Evolutionary conservation across 106 monocot species (phyloP), one percentile per base, ranked within the genome.

Genomic region (Triglochin maritima): DNA sequence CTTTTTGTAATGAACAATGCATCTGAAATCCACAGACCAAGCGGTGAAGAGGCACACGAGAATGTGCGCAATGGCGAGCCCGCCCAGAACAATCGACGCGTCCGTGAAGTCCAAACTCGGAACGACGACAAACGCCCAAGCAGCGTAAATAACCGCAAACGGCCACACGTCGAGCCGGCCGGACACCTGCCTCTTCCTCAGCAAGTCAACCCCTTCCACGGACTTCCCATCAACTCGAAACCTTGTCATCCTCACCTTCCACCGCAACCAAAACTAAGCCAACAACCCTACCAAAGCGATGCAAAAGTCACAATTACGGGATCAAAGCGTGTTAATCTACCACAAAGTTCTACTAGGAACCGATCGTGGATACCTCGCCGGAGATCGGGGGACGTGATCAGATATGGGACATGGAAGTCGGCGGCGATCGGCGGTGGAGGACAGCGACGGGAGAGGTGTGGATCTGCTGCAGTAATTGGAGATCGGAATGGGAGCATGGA

Each of bases 111-210:
- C 90, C 47, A 95, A 72, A 54, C 78, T 83, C 3, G 90, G 95
- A 17, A 85, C 78, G 47, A 77, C 74, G 4, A 74, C 44, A 53
- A 88, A 79, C 13, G 84, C 44, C 96, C 96, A 96, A 44, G 74
- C 48, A 47, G 68, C 50, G 49, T 96, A 96, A 9, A 88, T 68
- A n/a, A 86, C 59, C n/a, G 78, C 83, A 69, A 91, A 96, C 7
- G 96, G 96, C 91, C 90, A 96, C 10, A 80, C 73, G 57, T 96
- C 96, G 29, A 91, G 44, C 15, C 91, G 96, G 80, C 83, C 88
- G 0, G 76, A 13, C 78, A 71, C 78, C 60, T 86, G 81, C 56
- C 91, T 76, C 59, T 73, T 69, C 82, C 61, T 78, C 72, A 91
- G 71, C 61, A 96, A 65, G 70, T 91, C 96, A 42, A 88, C 86